phyloP scores from a whole-genome alignment of 441 rosid species.

The Euphorbia corollata region DNA sequence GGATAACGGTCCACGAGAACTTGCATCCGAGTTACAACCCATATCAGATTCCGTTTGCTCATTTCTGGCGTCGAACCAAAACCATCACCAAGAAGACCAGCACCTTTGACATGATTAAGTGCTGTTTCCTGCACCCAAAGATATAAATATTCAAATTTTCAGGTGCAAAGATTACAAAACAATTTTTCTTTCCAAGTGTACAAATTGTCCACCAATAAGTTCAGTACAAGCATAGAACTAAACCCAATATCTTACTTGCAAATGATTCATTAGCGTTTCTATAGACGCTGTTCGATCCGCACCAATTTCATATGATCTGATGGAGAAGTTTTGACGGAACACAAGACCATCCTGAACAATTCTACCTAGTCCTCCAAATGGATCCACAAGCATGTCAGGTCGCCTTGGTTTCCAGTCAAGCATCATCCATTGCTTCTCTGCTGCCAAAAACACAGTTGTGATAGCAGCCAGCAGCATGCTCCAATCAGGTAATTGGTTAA shows the following conservation, averaged over 20 bases:
- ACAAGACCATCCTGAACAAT: conserved; percentile 85
- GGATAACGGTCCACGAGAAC: conserved; percentile 88
- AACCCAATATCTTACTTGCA: conserved; percentile 47
- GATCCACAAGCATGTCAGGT: conserved; percentile 73
- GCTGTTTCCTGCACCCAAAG: conserved; percentile 73
- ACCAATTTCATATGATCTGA: conserved; percentile 96
- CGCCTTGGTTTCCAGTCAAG: conserved; percentile 94
- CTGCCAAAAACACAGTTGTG: conserved; percentile 89
- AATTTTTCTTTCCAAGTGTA: not conserved
- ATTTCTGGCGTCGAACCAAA: conserved; percentile 97
- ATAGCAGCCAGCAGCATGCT: conserved; percentile 99
- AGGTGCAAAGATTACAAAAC: not conserved
- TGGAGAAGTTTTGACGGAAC: conserved; percentile 78
- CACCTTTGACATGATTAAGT: conserved; percentile 74
- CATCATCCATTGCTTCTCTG: conserved; percentile 99
- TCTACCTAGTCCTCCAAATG: conserved; percentile 62
- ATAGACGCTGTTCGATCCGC: conserved; percentile 96
- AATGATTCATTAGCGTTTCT: conserved; percentile 96
- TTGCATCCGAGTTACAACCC: conserved; percentile 96
- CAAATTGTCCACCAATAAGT: not conserved
- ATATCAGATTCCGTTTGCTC: conserved; percentile 82
- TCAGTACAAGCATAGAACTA: not conserved
- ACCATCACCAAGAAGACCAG: conserved; percentile 87
- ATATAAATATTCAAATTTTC: conserved; percentile 2
- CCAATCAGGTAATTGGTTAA: conserved; percentile 95